Conservation (phyloP, 2,329 filamentous ascomycete genomes). For the Penicillium sp. region DNA sequence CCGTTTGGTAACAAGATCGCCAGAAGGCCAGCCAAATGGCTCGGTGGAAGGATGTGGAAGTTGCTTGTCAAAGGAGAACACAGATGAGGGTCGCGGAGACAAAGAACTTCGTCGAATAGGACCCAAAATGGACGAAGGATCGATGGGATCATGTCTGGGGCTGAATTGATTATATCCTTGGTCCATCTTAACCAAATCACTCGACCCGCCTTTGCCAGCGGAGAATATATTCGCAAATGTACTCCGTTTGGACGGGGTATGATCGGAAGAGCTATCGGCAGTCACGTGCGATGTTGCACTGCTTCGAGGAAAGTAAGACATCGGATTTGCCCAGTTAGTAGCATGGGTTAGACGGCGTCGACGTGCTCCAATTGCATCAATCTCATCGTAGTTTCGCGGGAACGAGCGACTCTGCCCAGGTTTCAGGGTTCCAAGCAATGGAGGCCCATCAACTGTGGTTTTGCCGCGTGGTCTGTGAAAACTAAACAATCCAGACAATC, state of each 20-base stretch:
- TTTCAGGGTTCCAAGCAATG: slow-evolving; percentile 55
- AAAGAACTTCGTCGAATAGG: slow-evolving; percentile 40
- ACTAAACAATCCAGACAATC: slow-evolving; percentile 56
- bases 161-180: slow-evolving; percentile 47
- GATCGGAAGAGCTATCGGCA: slow-evolving; percentile 39
- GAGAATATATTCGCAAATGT: slow-evolving; percentile 44
- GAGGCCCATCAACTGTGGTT: slow-evolving; percentile 56
- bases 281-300: slow-evolving; percentile 39
- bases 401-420: slow-evolving; percentile 61
- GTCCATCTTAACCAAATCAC: slow-evolving; percentile 27
- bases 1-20: slow-evolving; percentile 52
- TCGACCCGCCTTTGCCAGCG: slow-evolving; percentile 32
- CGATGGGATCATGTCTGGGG: slow-evolving; percentile 44
- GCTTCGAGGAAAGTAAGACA: slow-evolving; percentile 44
- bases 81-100: slow-evolving; percentile 49
- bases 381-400: slow-evolving; percentile 51
- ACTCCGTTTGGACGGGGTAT: slow-evolving; percentile 35
- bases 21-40: slow-evolving; percentile 64
- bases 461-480: slow-evolving; percentile 60
- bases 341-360: slow-evolving; percentile 56
- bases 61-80: slow-evolving; percentile 52
- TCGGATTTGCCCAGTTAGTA: slow-evolving; percentile 51
- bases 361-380: slow-evolving; percentile 48
- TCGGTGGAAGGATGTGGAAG: slow-evolving; percentile 76
- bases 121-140: slow-evolving; percentile 42